phyloP scores from a whole-genome alignment of 2,329 filamentous ascomycete genomes.

The Juglanconis sp. region DNA sequence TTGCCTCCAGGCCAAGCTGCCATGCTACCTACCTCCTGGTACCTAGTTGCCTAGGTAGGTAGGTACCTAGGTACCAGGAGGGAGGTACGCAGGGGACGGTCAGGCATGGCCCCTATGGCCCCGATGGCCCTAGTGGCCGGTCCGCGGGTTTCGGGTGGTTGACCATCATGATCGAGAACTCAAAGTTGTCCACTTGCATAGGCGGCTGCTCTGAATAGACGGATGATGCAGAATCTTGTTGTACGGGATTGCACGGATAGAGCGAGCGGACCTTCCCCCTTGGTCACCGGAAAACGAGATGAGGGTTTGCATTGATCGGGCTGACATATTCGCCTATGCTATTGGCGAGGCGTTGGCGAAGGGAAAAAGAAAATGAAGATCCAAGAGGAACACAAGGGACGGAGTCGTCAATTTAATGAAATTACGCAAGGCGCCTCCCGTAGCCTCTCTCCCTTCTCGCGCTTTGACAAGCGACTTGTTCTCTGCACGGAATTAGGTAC shows the following conservation, averaged over 20 bases:
- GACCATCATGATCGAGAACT: not conserved
- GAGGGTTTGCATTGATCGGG: not conserved
- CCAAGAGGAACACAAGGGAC: slow-evolving; percentile 2
- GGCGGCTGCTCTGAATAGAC: not conserved
- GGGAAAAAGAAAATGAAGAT: not conserved
- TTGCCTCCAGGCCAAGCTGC: slow-evolving; percentile 7
- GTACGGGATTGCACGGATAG: not conserved
- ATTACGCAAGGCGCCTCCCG: not conserved
- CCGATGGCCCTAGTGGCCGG: not conserved
- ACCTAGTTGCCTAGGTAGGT: not conserved
- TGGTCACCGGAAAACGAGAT: not conserved
- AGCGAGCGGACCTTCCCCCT: not conserved
- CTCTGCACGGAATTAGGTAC: too few species aligned
- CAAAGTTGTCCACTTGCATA: not conserved
- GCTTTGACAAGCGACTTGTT: too few species aligned
- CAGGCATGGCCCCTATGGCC: not conserved
- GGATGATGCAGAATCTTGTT: not conserved
- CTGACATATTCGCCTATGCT: slow-evolving; percentile 2
- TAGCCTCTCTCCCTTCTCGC: not conserved
- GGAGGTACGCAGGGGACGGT: too few species aligned
- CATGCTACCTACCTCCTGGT: not conserved
- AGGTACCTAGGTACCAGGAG: too few species aligned
- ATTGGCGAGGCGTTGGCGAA: not conserved
- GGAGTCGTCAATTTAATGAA: slow-evolving; percentile 7
- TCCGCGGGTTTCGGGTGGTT: not conserved